These are phyloP conservation scores for Trichophyton benhamiae DNA, from an alignment of 2,329 filamentous ascomycete genomes.

Conservation along the genomic window DNA sequence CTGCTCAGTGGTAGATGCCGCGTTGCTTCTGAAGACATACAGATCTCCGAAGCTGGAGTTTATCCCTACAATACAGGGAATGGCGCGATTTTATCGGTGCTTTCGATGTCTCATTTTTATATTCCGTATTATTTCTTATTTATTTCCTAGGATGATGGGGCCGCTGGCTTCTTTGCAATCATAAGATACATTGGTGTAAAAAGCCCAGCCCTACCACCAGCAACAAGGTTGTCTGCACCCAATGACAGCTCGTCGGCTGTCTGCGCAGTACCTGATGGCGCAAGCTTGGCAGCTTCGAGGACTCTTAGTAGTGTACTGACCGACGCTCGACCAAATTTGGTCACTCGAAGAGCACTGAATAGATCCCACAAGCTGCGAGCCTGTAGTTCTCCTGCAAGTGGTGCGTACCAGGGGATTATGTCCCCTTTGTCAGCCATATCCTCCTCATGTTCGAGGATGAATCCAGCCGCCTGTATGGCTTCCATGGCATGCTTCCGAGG, in stretches of 20 bases:
- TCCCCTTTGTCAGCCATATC: conserved; percentile 70
- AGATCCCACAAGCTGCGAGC: not conserved
- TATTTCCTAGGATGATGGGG: not conserved
- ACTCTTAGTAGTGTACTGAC: not conserved
- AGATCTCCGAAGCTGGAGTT: not conserved
- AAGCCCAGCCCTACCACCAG: not conserved
- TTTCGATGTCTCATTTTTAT: not conserved
- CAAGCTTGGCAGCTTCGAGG: not conserved
- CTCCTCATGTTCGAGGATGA: conserved; percentile 70
- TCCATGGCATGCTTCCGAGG: conserved; percentile 65
- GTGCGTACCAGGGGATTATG: conserved; percentile 84
- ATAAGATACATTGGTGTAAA: conserved; percentile 4
- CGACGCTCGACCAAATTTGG: not conserved
- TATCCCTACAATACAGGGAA: not conserved
- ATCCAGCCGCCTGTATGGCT: conserved; percentile 78
- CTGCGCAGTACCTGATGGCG: not conserved
- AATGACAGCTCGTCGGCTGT: not conserved
- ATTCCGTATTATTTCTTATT: not conserved
- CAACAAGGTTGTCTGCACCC: not conserved
- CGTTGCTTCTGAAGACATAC: not conserved
- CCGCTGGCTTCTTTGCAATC: conserved; percentile 2
- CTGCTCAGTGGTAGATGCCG: not conserved
- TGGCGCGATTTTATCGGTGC: not conserved
- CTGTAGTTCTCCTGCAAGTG: conserved; percentile 50
- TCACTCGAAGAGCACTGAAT: not conserved